Percentiles rank a stretch among this genome's conserved stretches.
Evolutionary conservation across 192 early-diverging fungal species (phyloP).

Genomic region (Rhizophagus sp.): DNA sequence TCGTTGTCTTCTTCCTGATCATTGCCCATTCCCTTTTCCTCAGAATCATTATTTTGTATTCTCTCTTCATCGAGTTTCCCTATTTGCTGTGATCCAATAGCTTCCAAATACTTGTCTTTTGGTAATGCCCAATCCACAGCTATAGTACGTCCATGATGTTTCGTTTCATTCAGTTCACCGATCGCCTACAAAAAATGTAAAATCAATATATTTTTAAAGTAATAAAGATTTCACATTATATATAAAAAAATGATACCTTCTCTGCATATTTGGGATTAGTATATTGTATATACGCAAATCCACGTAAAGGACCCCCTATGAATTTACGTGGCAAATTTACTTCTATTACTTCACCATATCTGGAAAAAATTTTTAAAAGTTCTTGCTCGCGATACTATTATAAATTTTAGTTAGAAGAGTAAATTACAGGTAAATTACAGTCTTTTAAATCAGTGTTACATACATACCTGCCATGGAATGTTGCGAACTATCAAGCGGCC

Average conservation of each 20-base stretch:
- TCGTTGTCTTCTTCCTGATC: conserved; percentile 41
- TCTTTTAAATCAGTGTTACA: neutral
- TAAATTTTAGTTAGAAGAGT: neutral
- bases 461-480: conserved; percentile 68
- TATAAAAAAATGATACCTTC: conserved; percentile 24
- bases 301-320: conserved; percentile 72
- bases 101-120: conserved; percentile 70
- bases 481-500: conserved; percentile 88
- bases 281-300: conserved; percentile 93
- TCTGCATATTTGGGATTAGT: conserved; percentile 68
- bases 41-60: conserved; percentile 31
- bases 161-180: conserved; percentile 68
- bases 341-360: conserved; percentile 69
- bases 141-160: conserved; percentile 70
- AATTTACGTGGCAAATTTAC: conserved; percentile 75
- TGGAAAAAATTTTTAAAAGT: conserved; percentile 63
- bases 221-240: neutral
- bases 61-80: neutral
- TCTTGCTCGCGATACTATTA: conserved; percentile 59
- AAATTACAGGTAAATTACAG: too few relatives aligned
- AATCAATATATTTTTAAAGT: neutral
- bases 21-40: conserved; percentile 44
- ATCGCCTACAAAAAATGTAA: conserved; percentile 44
- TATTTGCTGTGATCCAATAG: conserved; percentile 34
- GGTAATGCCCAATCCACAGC: conserved; percentile 85